Evolutionary conservation across 2,329 filamentous ascomycete genomes (phyloP).

Genomic region (Aspergillus brasiliensis): DNA sequence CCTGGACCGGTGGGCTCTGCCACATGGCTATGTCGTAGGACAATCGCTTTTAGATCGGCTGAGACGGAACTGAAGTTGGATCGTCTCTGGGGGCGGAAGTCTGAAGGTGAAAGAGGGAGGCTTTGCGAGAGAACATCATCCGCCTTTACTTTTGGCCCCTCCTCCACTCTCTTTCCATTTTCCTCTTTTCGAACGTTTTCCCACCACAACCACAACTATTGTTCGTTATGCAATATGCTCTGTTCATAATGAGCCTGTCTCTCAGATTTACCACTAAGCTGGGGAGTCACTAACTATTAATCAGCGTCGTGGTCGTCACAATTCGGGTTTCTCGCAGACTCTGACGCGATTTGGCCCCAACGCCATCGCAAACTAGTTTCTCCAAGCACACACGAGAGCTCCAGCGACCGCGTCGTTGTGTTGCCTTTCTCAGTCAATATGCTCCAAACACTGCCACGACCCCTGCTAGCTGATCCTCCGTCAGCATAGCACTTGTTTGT

Average conservation of each 20-base stretch:
- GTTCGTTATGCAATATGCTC: not conserved
- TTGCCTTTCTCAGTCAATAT: not conserved
- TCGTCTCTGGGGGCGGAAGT: conserved; percentile 6
- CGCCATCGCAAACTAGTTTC: conserved; percentile 8
- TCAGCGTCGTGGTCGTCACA: not conserved
- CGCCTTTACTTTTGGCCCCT: not conserved
- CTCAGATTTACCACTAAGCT: not conserved
- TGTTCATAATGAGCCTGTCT: not conserved
- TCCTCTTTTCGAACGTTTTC: too few species aligned
- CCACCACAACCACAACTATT: not conserved
- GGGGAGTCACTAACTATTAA: not conserved
- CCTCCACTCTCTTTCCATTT: not conserved
- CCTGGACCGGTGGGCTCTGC: not conserved
- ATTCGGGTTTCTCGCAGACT: not conserved
- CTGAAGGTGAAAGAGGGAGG: not conserved
- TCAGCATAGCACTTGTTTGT: not conserved
- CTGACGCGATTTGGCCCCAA: conserved; percentile 12
- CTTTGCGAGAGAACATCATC: not conserved
- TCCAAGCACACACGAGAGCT: not conserved
- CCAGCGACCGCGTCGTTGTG: not conserved
- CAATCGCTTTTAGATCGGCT: not conserved
- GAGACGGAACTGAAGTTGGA: conserved; percentile 1
- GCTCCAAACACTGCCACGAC: conserved; percentile 2
- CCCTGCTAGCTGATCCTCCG: not conserved
- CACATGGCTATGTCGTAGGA: conserved; percentile 1